phyloP scores from a whole-genome alignment of 495 filamentous ascomycete species.

The Penicillium lividum region DNA sequence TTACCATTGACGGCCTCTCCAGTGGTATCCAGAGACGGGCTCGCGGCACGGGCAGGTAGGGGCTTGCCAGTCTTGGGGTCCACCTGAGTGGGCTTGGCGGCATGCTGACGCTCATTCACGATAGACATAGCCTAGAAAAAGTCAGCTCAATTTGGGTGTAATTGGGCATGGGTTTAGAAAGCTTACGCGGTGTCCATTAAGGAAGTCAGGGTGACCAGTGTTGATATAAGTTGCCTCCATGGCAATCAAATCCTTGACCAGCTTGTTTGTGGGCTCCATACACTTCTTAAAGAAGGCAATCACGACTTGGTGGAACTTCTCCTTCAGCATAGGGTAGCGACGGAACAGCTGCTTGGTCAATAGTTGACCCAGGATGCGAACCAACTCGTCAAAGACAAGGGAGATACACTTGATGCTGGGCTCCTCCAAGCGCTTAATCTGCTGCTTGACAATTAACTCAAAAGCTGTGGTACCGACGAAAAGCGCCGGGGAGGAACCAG shows the following conservation, averaged over 20 bases:
- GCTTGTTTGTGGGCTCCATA: conserved; percentile 96
- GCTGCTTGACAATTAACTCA: conserved; percentile 97
- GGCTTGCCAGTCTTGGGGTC: conserved; percentile 99
- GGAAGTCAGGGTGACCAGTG: conserved; percentile 96
- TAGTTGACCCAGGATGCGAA: conserved; percentile 89
- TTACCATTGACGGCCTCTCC: conserved; percentile 58
- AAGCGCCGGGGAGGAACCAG: conserved; percentile 92
- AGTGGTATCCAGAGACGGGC: conserved; percentile 59
- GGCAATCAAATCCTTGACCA: conserved; percentile 86
- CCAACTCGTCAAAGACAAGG: conserved; percentile 95
- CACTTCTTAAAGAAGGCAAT: conserved; percentile 96
- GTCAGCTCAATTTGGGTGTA: conserved; percentile 10
- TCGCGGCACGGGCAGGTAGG: conserved; percentile 72
- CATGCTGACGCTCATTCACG: conserved; percentile 84
- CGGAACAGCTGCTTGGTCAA: conserved; percentile 88
- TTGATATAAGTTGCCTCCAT: conserved; percentile 99
- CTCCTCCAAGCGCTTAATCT: conserved; percentile 96
- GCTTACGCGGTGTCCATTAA: conserved; percentile 86
- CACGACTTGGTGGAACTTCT: conserved; percentile 95
- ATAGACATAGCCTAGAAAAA: conserved; percentile 82
- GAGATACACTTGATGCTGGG: conserved; percentile 96
- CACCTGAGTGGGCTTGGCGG: conserved; percentile 87
- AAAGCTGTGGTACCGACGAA: conserved; percentile 98
- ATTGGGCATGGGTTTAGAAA: background rate
- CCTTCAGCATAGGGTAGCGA: conserved; percentile 89